A percentile compares a stretch with the other conserved stretches of the same genome.
These are phyloP conservation scores for Adansonia madagascariensis DNA, from an alignment of 441 rosid genomes.

Conservation along the genomic window DNA sequence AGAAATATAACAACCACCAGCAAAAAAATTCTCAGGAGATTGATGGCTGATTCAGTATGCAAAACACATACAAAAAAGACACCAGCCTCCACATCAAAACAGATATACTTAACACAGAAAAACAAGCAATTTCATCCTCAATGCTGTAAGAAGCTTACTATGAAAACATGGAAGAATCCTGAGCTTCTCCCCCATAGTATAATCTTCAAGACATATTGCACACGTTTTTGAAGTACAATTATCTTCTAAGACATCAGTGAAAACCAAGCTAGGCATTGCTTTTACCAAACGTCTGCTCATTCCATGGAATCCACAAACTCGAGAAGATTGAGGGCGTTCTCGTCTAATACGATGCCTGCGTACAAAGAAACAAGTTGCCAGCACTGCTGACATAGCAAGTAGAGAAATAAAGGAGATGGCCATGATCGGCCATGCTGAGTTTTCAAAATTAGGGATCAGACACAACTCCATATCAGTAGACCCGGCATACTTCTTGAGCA, in stretches of 20 bases:
- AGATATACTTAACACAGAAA: background rate
- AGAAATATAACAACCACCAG: background rate
- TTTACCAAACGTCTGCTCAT: constrained; percentile 92
- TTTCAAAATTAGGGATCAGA: constrained; percentile 77
- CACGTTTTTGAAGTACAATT: constrained; percentile 84
- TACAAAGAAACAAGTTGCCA: constrained; percentile 95
- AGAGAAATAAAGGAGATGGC: constrained; percentile 89
- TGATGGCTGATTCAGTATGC: background rate
- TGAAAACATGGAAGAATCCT: constrained; percentile 86
- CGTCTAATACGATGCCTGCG: constrained; percentile 89
- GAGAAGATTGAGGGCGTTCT: constrained; percentile 57
- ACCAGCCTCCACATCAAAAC: constrained; percentile 6
- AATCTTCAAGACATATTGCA: constrained; percentile 96
- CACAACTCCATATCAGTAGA: constrained; percentile 62
- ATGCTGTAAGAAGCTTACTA: constrained; percentile 56
- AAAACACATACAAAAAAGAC: background rate
- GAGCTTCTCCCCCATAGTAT: constrained; percentile 86
- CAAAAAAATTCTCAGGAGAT: background rate
- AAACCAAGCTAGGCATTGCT: constrained; percentile 95
- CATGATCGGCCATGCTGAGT: constrained; percentile 97
- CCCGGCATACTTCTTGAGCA: constrained; percentile 56
- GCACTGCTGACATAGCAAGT: constrained; percentile 91
- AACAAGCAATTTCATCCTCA: constrained; percentile 18
- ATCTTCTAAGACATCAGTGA: constrained; percentile 78
- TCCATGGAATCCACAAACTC: constrained; percentile 82